A percentile compares a stretch with the other conserved stretches of the same genome.
Conservation (phyloP, 768 basidiomycete genomes). For the Suillus discolor region DNA sequence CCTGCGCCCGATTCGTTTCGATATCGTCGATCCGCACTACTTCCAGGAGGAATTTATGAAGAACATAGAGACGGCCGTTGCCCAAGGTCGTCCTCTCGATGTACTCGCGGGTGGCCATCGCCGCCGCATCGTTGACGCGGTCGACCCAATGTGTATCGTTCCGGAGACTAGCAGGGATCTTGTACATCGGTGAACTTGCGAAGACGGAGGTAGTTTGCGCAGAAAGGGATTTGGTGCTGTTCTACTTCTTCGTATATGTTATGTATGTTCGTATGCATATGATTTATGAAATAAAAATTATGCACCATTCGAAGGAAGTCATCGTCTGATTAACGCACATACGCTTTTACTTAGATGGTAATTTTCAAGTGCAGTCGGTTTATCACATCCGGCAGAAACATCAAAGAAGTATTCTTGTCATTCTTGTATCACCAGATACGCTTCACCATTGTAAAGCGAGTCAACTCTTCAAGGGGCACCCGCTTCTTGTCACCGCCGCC, state of each 20-base stretch:
- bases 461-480: constrained; percentile 84
- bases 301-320: background rate
- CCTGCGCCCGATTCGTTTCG: constrained; percentile 14
- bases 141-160: background rate
- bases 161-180: constrained; percentile 10
- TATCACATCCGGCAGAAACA: background rate
- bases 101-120: constrained; percentile 11
- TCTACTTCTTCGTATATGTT: background rate
- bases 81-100: constrained; percentile 15
- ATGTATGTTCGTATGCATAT: background rate
- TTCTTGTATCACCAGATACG: constrained; percentile 62
- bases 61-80: constrained; percentile 2
- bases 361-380: background rate
- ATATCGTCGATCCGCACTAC: constrained; percentile 8
- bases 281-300: background rate
- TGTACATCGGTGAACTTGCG: background rate
- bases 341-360: background rate
- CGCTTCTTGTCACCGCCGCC: constrained; percentile 43
- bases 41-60: constrained; percentile 1
- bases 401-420: background rate
- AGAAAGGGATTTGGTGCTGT: background rate
- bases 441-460: constrained; percentile 95
- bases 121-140: constrained; percentile 8
- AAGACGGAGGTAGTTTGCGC: background rate
- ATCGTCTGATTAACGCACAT: background rate